phyloP scores from a whole-genome alignment of 352 stramenopile species.

The Pythium guiyangense region DNA sequence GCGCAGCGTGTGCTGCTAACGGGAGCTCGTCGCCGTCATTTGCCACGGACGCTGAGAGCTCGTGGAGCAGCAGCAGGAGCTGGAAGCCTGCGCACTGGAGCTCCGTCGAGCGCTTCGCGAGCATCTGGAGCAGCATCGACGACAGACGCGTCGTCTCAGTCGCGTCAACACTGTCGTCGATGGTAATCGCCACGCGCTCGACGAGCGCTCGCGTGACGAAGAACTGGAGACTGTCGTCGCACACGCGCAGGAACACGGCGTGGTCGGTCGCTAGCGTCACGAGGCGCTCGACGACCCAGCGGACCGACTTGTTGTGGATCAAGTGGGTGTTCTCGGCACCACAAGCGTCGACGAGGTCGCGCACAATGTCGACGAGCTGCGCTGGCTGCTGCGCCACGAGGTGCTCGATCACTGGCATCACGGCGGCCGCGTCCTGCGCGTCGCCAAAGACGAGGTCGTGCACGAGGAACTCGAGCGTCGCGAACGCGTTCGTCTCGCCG shows the following conservation, averaged over 20 bases:
- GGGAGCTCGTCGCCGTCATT: not conserved
- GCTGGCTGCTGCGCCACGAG: slow-evolving; percentile 28
- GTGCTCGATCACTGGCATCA: slow-evolving; percentile 37
- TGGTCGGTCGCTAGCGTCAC: slow-evolving; percentile 32
- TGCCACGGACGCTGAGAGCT: slow-evolving; percentile 10
- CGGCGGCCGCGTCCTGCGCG: slow-evolving; percentile 4
- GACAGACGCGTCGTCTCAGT: slow-evolving; percentile 4
- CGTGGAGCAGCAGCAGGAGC: slow-evolving; percentile 38
- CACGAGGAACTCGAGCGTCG: slow-evolving; percentile 45
- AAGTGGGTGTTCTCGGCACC: not conserved
- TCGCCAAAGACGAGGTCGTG: slow-evolving; percentile 20
- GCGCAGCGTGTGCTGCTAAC: not conserved
- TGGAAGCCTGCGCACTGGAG: slow-evolving; percentile 42
- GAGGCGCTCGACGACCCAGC: slow-evolving; percentile 21
- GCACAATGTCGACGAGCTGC: slow-evolving; percentile 47
- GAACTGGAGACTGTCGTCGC: slow-evolving; percentile 63
- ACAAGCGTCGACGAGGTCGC: slow-evolving; percentile 30
- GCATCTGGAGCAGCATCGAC: slow-evolving; percentile 19
- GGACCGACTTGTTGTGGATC: slow-evolving; percentile 1
- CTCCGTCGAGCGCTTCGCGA: slow-evolving; percentile 29
- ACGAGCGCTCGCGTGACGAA: slow-evolving; percentile 53
- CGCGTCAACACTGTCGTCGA: slow-evolving; percentile 2
- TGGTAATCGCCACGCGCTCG: slow-evolving; percentile 19
- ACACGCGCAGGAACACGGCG: slow-evolving; percentile 24
- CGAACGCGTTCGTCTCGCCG: slow-evolving; percentile 38